Evolutionary conservation across 1,139 yeast genomes (phyloP).

Genomic region (Blastobotrys petasosporus): DNA sequence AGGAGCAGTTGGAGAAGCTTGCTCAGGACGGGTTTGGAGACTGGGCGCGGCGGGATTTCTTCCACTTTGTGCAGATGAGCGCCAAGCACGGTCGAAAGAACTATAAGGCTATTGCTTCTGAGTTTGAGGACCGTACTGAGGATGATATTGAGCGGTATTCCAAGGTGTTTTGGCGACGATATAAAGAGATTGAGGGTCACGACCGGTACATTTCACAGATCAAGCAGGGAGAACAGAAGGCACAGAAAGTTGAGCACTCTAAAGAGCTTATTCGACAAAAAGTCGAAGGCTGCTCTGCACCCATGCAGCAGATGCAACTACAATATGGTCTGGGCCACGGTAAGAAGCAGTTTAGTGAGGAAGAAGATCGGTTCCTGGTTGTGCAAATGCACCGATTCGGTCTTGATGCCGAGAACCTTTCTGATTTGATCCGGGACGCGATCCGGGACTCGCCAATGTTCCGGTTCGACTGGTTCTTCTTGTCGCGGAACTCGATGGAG

Average conservation of each 20-base stretch:
- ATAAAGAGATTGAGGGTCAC: slow-evolving; percentile 69
- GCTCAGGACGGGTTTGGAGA: slow-evolving; percentile 61
- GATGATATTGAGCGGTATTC: slow-evolving; percentile 69
- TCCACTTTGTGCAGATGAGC: slow-evolving; percentile 73
- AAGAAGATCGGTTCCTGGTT: slow-evolving; percentile 80
- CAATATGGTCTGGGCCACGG: slow-evolving; percentile 88
- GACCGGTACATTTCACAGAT: slow-evolving; percentile 83
- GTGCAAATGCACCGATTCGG: slow-evolving; percentile 74
- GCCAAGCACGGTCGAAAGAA: slow-evolving; percentile 74
- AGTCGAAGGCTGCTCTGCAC: slow-evolving; percentile 57
- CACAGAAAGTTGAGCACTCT: slow-evolving; percentile 58
- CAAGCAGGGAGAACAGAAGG: slow-evolving; percentile 80
- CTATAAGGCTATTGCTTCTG: slow-evolving; percentile 53
- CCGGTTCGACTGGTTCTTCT: slow-evolving; percentile 83
- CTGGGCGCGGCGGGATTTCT: slow-evolving; percentile 88
- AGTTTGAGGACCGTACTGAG: slow-evolving; percentile 55
- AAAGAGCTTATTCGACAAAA: slow-evolving; percentile 59
- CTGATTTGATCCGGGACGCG: slow-evolving; percentile 72
- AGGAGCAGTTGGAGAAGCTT: slow-evolving; percentile 52
- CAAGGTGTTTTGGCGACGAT: slow-evolving; percentile 68
- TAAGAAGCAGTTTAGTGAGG: slow-evolving; percentile 72
- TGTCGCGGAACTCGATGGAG: slow-evolving; percentile 80
- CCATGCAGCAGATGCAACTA: slow-evolving; percentile 68
- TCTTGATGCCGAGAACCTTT: slow-evolving; percentile 59
- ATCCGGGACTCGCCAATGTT: slow-evolving; percentile 68